Conservation (phyloP, 805 yeast genomes). For the Spathaspora passalidarum region DNA sequence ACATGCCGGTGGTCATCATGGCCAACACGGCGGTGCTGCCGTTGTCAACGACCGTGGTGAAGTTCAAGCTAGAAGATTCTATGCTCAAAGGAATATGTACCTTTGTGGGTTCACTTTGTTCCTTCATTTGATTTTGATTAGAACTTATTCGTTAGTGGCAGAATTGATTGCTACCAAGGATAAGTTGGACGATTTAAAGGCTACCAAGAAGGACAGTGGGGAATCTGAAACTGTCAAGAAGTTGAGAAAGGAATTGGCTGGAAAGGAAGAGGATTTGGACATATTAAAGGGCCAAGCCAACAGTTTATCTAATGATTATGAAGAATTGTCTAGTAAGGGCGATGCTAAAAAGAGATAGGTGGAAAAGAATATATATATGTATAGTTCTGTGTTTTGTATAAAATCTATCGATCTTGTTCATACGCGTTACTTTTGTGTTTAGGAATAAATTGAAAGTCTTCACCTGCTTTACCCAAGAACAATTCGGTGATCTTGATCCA, state of each 20-base stretch:
- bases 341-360: constrained; percentile 7
- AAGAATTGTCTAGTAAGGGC: constrained; percentile 23
- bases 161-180: constrained; percentile 68
- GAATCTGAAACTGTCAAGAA: constrained; percentile 40
- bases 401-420: constrained; percentile 15
- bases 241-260: constrained; percentile 45
- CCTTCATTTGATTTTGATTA: constrained; percentile 75
- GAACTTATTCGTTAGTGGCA: constrained; percentile 79
- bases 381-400: background rate
- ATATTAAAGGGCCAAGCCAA: constrained; percentile 72
- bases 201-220: constrained; percentile 18
- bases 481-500: constrained; percentile 96
- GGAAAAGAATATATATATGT: background rate
- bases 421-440: constrained; percentile 93
- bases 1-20: constrained; percentile 20
- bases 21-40: constrained; percentile 19
- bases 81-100: constrained; percentile 95
- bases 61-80: constrained; percentile 85
- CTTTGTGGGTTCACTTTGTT: constrained; percentile 94
- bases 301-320: constrained; percentile 63
- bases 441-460: constrained; percentile 75
- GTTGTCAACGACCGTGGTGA: constrained; percentile 66
- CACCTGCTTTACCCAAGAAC: constrained; percentile 87
- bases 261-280: constrained; percentile 63
- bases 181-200: constrained; percentile 41